These are phyloP conservation scores for Metrosideros polymorpha DNA, from an alignment of 441 rosid species.

Conservation along the genomic window DNA sequence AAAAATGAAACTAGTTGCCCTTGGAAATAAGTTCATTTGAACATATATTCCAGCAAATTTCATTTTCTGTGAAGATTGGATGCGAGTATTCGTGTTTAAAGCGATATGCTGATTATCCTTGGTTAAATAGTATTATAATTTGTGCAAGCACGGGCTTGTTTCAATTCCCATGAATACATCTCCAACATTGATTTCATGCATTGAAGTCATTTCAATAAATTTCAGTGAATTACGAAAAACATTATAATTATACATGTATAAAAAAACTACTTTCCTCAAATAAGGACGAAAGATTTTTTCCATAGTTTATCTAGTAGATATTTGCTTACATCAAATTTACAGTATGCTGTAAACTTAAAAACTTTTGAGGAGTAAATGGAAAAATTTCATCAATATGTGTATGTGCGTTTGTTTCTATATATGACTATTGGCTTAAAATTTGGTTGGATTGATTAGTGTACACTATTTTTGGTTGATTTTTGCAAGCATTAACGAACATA, in stretches of 20 bases:
- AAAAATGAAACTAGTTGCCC: neutral
- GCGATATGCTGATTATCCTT: neutral
- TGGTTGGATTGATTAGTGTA: too few species aligned
- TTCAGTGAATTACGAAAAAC: neutral
- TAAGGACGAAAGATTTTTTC: neutral
- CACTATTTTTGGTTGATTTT: neutral
- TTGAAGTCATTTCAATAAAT: neutral
- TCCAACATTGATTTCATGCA: neutral
- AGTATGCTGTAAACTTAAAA: neutral
- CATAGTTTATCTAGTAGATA: neutral
- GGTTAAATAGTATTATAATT: neutral
- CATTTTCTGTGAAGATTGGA: neutral
- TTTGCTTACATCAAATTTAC: neutral
- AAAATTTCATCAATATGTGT: neutral
- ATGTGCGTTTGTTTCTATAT: too few species aligned
- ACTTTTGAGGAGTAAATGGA: neutral
- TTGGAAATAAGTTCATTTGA: neutral
- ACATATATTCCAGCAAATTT: neutral
- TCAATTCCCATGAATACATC: neutral
- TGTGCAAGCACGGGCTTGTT: neutral
- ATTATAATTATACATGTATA: neutral
- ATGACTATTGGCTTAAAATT: too few species aligned
- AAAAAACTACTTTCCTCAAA: neutral
- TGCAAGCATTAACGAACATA: neutral
- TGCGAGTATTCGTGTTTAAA: neutral